These are phyloP conservation scores for Vitis rotundifolia DNA, from an alignment of 164 flowering plant species.

Conservation along the genomic window DNA sequence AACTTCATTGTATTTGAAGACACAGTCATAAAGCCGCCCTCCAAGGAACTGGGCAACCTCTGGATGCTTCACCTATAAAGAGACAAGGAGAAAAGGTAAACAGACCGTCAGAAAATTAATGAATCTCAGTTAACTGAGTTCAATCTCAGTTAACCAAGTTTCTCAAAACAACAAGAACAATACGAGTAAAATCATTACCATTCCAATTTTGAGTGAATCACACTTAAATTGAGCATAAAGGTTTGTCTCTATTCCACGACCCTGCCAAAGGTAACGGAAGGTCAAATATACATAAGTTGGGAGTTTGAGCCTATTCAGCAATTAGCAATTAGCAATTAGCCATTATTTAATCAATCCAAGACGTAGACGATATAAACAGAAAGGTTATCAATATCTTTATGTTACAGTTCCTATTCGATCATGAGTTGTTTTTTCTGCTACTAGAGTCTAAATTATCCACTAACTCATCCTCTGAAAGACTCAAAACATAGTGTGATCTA, in stretches of 20 bases:
- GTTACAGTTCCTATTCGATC: not conserved
- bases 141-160: not conserved
- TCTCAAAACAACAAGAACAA: not conserved
- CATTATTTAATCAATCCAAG: too few relatives aligned
- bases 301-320: not conserved
- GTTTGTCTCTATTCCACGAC: conserved; percentile 98
- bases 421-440: too few relatives aligned
- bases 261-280: conserved; percentile 43
- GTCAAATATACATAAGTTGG: not conserved
- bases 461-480: too few relatives aligned
- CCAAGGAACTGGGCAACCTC: conserved; percentile 99
- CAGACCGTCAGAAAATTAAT: not conserved
- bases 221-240: conserved; percentile 92
- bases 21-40: conserved; percentile 95
- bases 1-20: conserved; percentile 85
- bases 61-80: conserved; percentile 84
- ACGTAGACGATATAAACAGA: too few relatives aligned
- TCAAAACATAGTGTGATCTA: too few relatives aligned
- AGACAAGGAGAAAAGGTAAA: not conserved
- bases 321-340: not conserved
- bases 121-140: not conserved
- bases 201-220: conserved; percentile 94
- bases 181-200: conserved; percentile 48
- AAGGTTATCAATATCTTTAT: not conserved
- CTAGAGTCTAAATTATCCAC: too few relatives aligned